A percentile compares a stretch with the other conserved stretches of the same genome.
Evolutionary conservation across 768 basidiomycete species (phyloP).

Genomic region (Dioszegia aurantiaca): DNA sequence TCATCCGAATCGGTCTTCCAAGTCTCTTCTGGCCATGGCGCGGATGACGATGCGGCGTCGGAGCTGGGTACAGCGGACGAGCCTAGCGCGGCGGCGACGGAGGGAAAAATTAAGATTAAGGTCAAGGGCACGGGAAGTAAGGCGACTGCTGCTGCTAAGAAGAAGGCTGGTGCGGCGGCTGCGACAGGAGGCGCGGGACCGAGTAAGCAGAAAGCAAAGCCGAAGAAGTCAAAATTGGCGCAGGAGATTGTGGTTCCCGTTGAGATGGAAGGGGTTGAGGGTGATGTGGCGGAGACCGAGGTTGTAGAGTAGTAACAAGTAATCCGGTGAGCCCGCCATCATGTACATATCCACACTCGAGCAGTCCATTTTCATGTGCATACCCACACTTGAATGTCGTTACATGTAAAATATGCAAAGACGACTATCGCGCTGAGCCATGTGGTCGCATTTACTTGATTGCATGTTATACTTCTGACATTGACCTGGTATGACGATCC

Average conservation of each 20-base stretch:
- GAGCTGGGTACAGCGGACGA: conserved; percentile 28
- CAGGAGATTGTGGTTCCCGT: conserved; percentile 39
- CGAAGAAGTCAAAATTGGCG: conserved; percentile 39
- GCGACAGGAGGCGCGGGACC: not conserved
- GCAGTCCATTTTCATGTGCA: too few species aligned
- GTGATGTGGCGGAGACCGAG: not conserved
- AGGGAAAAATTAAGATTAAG: not conserved
- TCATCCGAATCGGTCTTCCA: not conserved
- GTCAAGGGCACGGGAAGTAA: not conserved
- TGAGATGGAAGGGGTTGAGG: conserved; percentile 4
- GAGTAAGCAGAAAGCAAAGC: conserved; percentile 23
- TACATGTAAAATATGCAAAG: too few species aligned
- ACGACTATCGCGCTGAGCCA: too few species aligned
- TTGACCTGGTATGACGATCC: too few species aligned
- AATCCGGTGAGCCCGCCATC: too few species aligned
- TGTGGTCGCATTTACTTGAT: too few species aligned
- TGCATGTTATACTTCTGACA: not conserved
- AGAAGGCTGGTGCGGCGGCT: not conserved
- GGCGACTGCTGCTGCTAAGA: not conserved
- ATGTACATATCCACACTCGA: too few species aligned
- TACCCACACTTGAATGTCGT: too few species aligned
- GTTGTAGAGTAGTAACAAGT: not conserved
- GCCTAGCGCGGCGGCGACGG: not conserved
- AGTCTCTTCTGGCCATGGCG: conserved; percentile 2
- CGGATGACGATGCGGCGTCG: conserved; percentile 21